Evolutionary conservation across 2,329 filamentous ascomycete species (phyloP).

Genomic region (Botrytis byssoidea): DNA sequence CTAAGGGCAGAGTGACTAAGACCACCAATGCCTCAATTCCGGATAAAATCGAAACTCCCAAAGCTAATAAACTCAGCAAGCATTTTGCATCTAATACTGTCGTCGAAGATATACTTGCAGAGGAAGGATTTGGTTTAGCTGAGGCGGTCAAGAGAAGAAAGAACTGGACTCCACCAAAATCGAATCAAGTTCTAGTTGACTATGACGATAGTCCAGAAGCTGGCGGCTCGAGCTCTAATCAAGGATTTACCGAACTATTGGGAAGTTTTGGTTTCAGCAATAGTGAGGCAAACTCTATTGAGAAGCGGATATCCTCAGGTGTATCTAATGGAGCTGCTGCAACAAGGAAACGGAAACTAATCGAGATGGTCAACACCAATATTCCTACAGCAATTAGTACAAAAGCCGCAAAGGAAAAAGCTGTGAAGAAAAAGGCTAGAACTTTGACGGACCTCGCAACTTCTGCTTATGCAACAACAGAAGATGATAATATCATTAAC

Average conservation of each 20-base stretch:
- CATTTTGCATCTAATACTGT: constrained; percentile 10
- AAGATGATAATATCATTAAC: constrained; percentile 36
- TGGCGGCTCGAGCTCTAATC: constrained; percentile 2
- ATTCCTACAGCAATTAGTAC: constrained; percentile 14
- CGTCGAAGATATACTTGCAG: constrained; percentile 13
- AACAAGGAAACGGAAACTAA: constrained; percentile 56
- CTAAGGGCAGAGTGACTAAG: constrained; percentile 41
- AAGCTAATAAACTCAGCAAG: constrained; percentile 22
- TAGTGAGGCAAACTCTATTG: constrained; percentile 22
- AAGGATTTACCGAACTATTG: constrained; percentile 41
- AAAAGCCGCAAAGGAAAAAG: constrained; percentile 10
- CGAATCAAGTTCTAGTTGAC: constrained; percentile 34
- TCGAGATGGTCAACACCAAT: constrained; percentile 49
- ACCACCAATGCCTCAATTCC: constrained; percentile 30
- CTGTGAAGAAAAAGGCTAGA: constrained; percentile 63
- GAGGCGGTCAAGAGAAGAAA: constrained; percentile 54
- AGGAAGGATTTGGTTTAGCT: constrained; percentile 29
- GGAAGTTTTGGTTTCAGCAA: constrained; percentile 44
- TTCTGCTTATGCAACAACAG: constrained; percentile 58
- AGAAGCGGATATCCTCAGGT: constrained; percentile 16
- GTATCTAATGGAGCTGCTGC: constrained; percentile 16
- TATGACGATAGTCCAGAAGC: neutral
- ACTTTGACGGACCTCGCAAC: constrained; percentile 79
- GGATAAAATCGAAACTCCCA: constrained; percentile 21
- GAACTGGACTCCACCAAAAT: constrained; percentile 67